A percentile compares a stretch with the other conserved stretches of the same genome.
phyloP scores from a whole-genome alignment of 2,329 filamentous ascomycete species.

The Diaporthe caulivora region DNA sequence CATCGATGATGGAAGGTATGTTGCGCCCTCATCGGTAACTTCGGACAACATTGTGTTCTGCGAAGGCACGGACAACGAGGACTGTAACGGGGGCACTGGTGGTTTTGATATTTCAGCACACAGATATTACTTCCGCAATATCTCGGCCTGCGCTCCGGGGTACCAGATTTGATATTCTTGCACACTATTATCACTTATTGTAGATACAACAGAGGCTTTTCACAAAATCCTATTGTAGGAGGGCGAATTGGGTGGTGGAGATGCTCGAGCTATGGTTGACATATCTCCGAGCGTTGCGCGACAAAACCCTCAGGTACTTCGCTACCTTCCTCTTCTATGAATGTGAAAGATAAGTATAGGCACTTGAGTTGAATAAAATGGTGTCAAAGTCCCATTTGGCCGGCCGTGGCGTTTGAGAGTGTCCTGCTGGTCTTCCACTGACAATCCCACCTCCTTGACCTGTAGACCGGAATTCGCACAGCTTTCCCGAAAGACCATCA shows the following conservation, averaged over 20 bases:
- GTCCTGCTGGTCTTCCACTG: constrained; percentile 4
- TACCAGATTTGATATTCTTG: not conserved
- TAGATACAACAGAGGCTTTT: not conserved
- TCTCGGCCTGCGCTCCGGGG: constrained; percentile 54
- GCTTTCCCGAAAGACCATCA: constrained; percentile 17
- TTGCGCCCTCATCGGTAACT: constrained; percentile 48
- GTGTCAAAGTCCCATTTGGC: constrained; percentile 18
- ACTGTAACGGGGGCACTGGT: constrained; percentile 63
- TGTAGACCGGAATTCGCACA: constrained; percentile 25
- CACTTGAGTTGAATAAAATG: constrained; percentile 29
- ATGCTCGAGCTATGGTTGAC: not conserved
- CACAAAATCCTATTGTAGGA: not conserved
- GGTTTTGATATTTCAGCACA: constrained; percentile 61
- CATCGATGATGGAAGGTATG: constrained; percentile 43
- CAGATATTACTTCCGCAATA: constrained; percentile 60
- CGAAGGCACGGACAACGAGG: constrained; percentile 58
- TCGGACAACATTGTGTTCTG: constrained; percentile 62
- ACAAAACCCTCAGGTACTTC: no score
- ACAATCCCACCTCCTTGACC: constrained; percentile 4
- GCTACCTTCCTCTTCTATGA: not conserved
- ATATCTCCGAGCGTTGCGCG: not conserved
- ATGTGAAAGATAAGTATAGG: constrained; percentile 35
- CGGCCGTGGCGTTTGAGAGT: not conserved
- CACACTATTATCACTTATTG: not conserved
- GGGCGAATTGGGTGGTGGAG: not conserved